A percentile compares a stretch with the other conserved stretches of the same genome.
These are phyloP conservation scores for Neurospora sp. DNA, from an alignment of 495 filamentous ascomycete species.

Conservation along the genomic window DNA sequence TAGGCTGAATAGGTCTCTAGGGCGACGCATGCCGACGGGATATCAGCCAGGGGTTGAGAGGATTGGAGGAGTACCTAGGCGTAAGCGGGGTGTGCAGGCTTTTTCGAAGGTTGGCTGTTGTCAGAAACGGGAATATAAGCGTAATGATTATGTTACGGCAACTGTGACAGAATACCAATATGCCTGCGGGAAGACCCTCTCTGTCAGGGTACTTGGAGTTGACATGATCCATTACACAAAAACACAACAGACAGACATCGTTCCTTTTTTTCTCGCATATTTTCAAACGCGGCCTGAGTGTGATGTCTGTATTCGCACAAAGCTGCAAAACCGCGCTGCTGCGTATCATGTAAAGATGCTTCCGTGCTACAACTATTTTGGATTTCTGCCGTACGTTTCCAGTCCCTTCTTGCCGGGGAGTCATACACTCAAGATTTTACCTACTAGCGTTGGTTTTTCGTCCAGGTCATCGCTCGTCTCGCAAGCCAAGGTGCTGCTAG, in stretches of 20 bases:
- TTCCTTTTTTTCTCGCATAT: background rate
- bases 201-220: background rate
- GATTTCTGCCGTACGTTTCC: background rate
- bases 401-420: background rate
- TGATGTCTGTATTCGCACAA: background rate
- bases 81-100: background rate
- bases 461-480: background rate
- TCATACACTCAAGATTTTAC: background rate
- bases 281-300: background rate
- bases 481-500: background rate
- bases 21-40: background rate
- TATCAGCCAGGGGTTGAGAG: background rate
- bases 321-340: background rate
- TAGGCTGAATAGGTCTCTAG: background rate
- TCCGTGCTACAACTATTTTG: background rate
- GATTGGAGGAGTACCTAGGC: background rate
- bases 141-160: background rate
- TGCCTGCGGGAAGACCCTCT: background rate
- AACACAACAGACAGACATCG: background rate
- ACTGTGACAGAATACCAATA: background rate
- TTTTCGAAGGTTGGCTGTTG: background rate
- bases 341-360: background rate
- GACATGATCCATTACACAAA: background rate
- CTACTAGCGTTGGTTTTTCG: background rate
- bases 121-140: background rate